Base-by-base conservation (phyloP, 768 basidiomycete species). In the Filobasidium floriforme region DNA sequence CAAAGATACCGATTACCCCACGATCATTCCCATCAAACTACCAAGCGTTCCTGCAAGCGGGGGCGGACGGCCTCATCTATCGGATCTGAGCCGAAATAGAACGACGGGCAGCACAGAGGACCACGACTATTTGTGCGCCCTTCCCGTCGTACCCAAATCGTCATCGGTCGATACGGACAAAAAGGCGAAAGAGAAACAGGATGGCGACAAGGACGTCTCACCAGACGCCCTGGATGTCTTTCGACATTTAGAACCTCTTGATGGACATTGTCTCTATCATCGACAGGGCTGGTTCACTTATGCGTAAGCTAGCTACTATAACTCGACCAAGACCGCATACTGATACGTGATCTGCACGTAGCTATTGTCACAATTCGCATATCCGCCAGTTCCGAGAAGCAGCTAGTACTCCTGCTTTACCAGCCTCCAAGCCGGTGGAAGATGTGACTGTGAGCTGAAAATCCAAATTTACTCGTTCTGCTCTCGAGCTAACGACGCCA, bases 371-470 rank as follows among this genome's bases (percentile, higher is more conserved):
- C 81, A 89, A 92, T 78, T 84, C 86, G 61, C 87, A 96, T 80
- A 91, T 98, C 68, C 87, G 93, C 66, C 96, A 99, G 80, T 99
- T 98, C 83, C 89, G 89, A 79, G 92, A 92, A 77, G 81, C 88
- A 66, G 75, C 85, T 75, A 78, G 84, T 62, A 87, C 86, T 69
- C 81, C 85, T 60, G 84, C 86, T 71, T 82, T 83, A 69, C 80
- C 87, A 79, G 88, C 89, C 86, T 81, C 82, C 66, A 85, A 84
- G 63, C 89, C 90, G 60, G 85, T 86, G 78, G 92, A 93, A 82
- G 92, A 97, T 80, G 85, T 86, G 68, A 85, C 87, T 74, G 90
- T 87, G 78, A 79, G 85, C 37, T 0, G 32, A 18, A 10, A 1
- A 61, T 57, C n/a, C 32, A 37, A 9, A 37, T 37, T 37, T 37